Base-by-base conservation (phyloP, 768 basidiomycete species). In the Xerocomus potaroensis region DNA sequence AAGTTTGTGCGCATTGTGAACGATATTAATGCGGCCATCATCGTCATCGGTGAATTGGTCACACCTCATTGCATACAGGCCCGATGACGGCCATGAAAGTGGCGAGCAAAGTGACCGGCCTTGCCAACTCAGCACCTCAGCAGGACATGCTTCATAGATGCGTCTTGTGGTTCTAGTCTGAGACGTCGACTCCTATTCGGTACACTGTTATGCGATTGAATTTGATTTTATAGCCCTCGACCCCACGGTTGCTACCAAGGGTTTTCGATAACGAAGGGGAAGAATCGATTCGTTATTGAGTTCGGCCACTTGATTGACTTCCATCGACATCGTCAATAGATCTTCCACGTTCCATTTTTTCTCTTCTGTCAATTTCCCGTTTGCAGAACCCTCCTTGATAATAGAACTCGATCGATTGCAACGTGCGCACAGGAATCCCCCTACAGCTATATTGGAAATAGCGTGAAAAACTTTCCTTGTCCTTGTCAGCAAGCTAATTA, bases 271-370 rank as follows among this genome's bases (percentile, higher is more conserved):
- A 71, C 72, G 24, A 71, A 78, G 39, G 78, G 49, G 81, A 77
- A 35, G 53, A 60, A 68, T 42, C 64, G 69, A 30, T 71, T 71
- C 2, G 57, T 66, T 22, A 61, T 64, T 77, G 77, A 32, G 26
- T 27, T 77, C 79, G 60, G 74, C 75, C 45, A 64, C 75, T 4
- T 80, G 77, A 5, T 61, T 75, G 43, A 77, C 77, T 1, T 24
- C 77, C 76, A 12, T 69, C 63, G 16, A 75, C 55, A 69, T 77
- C 52, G 57, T 62, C n/a, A 67, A 67, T 27, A 78, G 76, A 27
- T 81, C 79, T 37, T n/a, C n/a, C 77, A 81, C 63, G 74, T 77
- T 19, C 72, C 78, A 78, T 51, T 59, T 85, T 54, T 74, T 73
- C 4, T 68, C 74, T 16, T 62, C 64, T 12, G 56, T 67, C 45